Evolutionary conservation across 192 early-diverging fungal species (phyloP), one percentile per base, ranked within the genome.

Genomic region (Podila epicladia): DNA sequence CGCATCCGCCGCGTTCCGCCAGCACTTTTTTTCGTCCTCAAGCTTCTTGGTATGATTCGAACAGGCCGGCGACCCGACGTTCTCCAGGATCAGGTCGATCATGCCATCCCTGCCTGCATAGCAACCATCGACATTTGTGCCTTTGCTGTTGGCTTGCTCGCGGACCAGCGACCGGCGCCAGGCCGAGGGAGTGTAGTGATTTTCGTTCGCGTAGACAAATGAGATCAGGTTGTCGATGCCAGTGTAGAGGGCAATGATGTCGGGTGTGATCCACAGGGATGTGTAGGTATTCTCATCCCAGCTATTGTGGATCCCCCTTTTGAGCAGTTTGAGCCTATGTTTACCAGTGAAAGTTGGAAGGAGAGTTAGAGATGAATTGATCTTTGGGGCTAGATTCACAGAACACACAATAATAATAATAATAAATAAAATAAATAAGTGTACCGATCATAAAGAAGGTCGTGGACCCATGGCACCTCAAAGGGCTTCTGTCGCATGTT

Each of bases 361-460:
- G 15, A 71, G 48, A 53, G 62, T 32, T 24, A 62, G 15, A 33
- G n/a, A 26, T 15, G 19, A 11, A 5, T 64, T 38, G 24, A 13
- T 13, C 41, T 29, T 45, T 45, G 29, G 29, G 29, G 1, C 29
- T 29, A 3, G 41, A 17, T 45, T 45, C 13, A 45, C 17, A 45
- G 12, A 17, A 45, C 15, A 45, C 22, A 66, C n/a, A 11, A 26
- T 20, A 31, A 17, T 22, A n/a, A n/a, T n/a, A n/a, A n/a, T n/a
- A n/a, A n/a, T 9, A 53, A 37, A 33, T 26, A 6, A 12, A 53
- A 58, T 32, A 64, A 53, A 20, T 32, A 58, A 24, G 3, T 7
- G 33, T 72, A 72, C 71, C 71, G 50, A 29, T 66, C 64, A 26
- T 73, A 73, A 31, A 73, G 71, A 12, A 73, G 38, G 24, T 61